Evolutionary conservation across 1,284 basidiomycete genomes (phyloP).

Genomic region (Thelephora terrestris): DNA sequence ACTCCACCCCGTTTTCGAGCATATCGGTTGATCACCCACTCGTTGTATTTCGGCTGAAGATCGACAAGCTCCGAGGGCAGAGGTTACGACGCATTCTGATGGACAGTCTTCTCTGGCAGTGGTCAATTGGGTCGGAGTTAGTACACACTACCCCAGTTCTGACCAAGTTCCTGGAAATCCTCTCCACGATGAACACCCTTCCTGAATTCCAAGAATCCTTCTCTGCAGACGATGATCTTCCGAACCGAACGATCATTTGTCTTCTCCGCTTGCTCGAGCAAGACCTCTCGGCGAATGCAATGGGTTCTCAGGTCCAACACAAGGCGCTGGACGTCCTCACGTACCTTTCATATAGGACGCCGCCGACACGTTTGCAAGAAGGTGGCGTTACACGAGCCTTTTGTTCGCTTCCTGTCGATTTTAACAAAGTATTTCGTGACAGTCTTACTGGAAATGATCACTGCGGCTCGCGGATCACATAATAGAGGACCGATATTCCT

Average conservation of each 20-base stretch:
- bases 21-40: not conserved
- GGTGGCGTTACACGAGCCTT: not conserved
- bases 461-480: not conserved
- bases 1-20: not conserved
- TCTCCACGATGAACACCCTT: not conserved
- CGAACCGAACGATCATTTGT: not conserved
- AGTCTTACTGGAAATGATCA: not conserved
- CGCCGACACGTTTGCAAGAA: not conserved
- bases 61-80: not conserved
- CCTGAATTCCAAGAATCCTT: not conserved
- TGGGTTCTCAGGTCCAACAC: not conserved
- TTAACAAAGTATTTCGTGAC: not conserved
- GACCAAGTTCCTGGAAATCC: not conserved
- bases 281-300: not conserved
- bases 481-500: not conserved
- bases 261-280: not conserved
- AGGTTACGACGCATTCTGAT: not conserved
- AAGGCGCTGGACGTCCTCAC: not conserved
- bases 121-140: not conserved
- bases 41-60: not conserved
- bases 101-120: not conserved
- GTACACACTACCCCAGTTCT: not conserved
- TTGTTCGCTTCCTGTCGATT: not conserved
- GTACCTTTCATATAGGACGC: not conserved
- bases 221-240: not conserved